phyloP scores from a whole-genome alignment of 1,284 basidiomycete genomes.

The Meripilus lineatus region DNA sequence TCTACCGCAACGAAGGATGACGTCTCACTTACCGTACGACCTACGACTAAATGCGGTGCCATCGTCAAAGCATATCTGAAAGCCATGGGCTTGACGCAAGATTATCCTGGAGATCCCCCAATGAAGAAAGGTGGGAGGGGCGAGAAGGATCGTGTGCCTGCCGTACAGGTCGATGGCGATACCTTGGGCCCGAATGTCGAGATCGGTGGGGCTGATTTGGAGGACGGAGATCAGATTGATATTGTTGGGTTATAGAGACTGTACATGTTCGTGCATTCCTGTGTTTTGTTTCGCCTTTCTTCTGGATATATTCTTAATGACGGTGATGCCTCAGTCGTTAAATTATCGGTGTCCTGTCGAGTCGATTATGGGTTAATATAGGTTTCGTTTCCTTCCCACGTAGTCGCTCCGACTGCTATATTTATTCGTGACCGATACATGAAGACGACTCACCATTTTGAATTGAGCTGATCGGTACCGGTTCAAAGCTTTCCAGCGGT shows the following conservation, averaged over 20 bases:
- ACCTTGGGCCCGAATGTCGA: constrained; percentile 48
- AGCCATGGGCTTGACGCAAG: constrained; percentile 50
- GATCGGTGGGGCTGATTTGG: constrained; percentile 63
- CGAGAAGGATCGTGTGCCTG: constrained; percentile 35
- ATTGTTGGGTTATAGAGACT: constrained; percentile 53
- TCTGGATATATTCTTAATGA: too few species aligned
- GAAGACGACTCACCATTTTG: too few species aligned
- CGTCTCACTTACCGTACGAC: constrained; percentile 61
- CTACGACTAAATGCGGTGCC: constrained; percentile 67
- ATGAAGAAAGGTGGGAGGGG: constrained; percentile 18
- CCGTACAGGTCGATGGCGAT: constrained; percentile 63
- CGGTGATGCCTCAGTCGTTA: too few species aligned
- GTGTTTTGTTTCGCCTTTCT: too few species aligned
- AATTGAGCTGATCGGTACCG: too few species aligned
- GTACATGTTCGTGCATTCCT: too few species aligned
- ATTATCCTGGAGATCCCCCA: constrained; percentile 34
- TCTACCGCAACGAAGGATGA: constrained; percentile 45
- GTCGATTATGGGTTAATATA: too few species aligned
- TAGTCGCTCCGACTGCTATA: too few species aligned
- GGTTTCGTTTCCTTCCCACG: too few species aligned
- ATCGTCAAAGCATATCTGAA: constrained; percentile 69
- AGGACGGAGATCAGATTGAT: constrained; percentile 74
- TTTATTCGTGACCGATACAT: too few species aligned
- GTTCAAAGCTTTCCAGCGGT: too few species aligned
- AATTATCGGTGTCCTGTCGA: too few species aligned